Percentiles rank a stretch among this genome's conserved stretches.
Conservation (phyloP, 305 asterid species). For the Fraxinus floribunda region DNA sequence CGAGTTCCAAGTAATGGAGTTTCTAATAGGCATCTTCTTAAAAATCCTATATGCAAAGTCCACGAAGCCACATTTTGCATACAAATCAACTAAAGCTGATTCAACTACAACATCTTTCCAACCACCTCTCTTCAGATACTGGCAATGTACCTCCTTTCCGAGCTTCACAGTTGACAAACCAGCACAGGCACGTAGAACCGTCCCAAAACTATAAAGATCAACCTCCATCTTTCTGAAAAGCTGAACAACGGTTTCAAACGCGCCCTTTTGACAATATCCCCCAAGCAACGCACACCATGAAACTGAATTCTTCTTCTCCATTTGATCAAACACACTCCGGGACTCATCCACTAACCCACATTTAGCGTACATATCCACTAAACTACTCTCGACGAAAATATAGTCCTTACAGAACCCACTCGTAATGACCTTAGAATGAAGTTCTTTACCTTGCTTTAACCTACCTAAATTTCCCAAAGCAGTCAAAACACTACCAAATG, state of each 20-base stretch:
- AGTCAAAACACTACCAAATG: slow-evolving; percentile 72
- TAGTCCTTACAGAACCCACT: slow-evolving; percentile 53
- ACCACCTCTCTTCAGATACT: slow-evolving; percentile 74
- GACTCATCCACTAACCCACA: slow-evolving; percentile 63
- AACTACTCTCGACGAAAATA: slow-evolving; percentile 60
- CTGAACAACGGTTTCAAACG: slow-evolving; percentile 54
- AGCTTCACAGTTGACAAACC: slow-evolving; percentile 73
- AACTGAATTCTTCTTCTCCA: slow-evolving; percentile 65
- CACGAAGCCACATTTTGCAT: slow-evolving; percentile 81
- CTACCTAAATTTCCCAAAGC: slow-evolving; percentile 81
- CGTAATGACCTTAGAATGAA: slow-evolving; percentile 49
- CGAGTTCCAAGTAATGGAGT: slow-evolving; percentile 81
- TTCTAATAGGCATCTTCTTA: slow-evolving; percentile 55
- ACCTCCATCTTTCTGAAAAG: slow-evolving; percentile 57
- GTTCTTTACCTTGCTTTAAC: slow-evolving; percentile 63
- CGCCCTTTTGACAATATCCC: slow-evolving; percentile 70
- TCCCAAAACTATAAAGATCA: slow-evolving; percentile 71
- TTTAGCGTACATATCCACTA: slow-evolving; percentile 80
- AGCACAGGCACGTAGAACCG: slow-evolving; percentile 77
- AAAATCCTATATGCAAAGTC: slow-evolving; percentile 64
- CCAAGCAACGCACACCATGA: slow-evolving; percentile 88
- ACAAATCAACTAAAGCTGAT: slow-evolving; percentile 85
- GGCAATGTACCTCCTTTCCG: slow-evolving; percentile 90
- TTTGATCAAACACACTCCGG: slow-evolving; percentile 57
- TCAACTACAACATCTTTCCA: slow-evolving; percentile 84